phyloP scores from a whole-genome alignment of 148 eudicot genomes.

The Chenopodium album region DNA sequence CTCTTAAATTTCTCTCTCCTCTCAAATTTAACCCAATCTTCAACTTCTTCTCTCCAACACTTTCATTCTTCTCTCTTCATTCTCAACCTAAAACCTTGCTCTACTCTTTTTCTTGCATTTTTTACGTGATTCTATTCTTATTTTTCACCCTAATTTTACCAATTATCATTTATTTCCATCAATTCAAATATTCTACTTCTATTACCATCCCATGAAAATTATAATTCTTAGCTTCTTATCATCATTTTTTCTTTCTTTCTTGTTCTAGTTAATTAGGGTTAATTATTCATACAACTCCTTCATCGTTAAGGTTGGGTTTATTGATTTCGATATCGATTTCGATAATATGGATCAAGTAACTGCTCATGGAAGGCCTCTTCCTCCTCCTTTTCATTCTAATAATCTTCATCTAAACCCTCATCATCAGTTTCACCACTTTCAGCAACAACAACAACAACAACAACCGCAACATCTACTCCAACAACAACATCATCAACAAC shows the following conservation, averaged over 20 bases:
- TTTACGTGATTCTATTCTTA: background rate
- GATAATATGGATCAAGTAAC: slow-evolving; percentile 35
- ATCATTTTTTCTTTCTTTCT: too few relatives aligned
- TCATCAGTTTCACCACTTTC: slow-evolving; percentile 31
- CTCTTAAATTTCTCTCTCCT: background rate
- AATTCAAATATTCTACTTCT: too few relatives aligned
- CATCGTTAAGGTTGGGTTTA: too few relatives aligned
- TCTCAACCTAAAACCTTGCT: background rate
- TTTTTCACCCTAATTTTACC: too few relatives aligned
- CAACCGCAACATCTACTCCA: slow-evolving; percentile 11
- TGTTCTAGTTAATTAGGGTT: too few relatives aligned
- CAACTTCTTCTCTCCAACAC: slow-evolving; percentile 1
- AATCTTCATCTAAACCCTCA: slow-evolving; percentile 39
- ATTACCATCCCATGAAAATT: too few relatives aligned
- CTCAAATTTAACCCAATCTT: slow-evolving; percentile 11
- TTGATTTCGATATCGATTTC: background rate
- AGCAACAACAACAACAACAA: slow-evolving; percentile 16
- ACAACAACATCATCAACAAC: slow-evolving; percentile 22
- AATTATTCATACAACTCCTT: too few relatives aligned
- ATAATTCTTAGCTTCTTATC: too few relatives aligned
- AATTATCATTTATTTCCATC: too few relatives aligned
- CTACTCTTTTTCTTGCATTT: background rate
- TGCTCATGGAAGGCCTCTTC: slow-evolving; percentile 36
- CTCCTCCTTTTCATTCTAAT: slow-evolving; percentile 45
- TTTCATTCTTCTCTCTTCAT: background rate